Evolutionary conservation across 345 rosid species (phyloP), one percentile per base, ranked within the genome.

Genomic region (Lepidium aucheri): DNA sequence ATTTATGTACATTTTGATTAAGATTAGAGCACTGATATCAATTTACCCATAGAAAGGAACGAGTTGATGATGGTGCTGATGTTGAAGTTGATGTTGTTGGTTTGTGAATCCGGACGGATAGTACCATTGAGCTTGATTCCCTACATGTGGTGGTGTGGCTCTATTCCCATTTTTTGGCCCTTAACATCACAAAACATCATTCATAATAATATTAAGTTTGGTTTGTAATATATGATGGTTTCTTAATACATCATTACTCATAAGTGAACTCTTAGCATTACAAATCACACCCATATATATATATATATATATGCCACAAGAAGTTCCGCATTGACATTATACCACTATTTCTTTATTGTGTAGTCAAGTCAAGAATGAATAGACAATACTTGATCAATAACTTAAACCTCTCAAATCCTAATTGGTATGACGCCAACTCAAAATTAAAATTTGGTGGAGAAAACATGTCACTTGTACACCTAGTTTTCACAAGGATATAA

Each of bases 81-180:
- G 75, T 53, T 53, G 74, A 60, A 35, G 28, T 32, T 71, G 76
- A 16, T 65, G 71, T 33, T 71, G 85, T 34, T 82, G 89, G 17
- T 80, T 86, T 34, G 84, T 87, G 70, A 39, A 86, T 33, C 85
- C 85, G 2, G 82, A 72, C 2, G 90, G 96, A 56, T 88, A 93
- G 53, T 86, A 88, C 97, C 96, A 88, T 60, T 84, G 99, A 70
- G 83, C 77, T 24, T 82, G 99, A 73, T 85, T 78, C 4, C 85
- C 81, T 36, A 86, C 78, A 57, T 51, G 61, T 46, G 84, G 49
- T 65, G 86, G 65, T 32, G 83, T 55, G 65, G 83, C 59, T 73
- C 89, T 85, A 36, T 79, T 83, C 57, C 79, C 89, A 54, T 51
- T 76, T 47, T 78, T 84, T 2, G 82, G 71, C 74, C 85, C 92